These are phyloP conservation scores for Pisolithus thermaeus DNA, from an alignment of 1,284 basidiomycete genomes.

Conservation along the genomic window DNA sequence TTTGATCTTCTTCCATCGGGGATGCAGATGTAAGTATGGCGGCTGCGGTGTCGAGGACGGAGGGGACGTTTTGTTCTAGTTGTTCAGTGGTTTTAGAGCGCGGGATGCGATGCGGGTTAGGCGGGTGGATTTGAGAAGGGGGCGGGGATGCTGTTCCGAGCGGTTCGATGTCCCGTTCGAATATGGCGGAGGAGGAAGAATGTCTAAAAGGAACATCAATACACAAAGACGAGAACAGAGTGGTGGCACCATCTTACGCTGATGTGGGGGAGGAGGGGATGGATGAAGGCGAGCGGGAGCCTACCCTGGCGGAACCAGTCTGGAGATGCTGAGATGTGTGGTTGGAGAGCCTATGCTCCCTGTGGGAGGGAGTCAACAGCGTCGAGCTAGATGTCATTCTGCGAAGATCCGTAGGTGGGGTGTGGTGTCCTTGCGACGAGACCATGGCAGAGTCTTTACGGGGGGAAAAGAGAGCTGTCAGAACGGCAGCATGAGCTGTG, in stretches of 20 bases:
- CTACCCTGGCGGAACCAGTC: constrained; percentile 33
- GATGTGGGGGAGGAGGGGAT: constrained; percentile 75
- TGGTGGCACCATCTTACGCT: constrained; percentile 38
- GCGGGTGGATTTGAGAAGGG: constrained; percentile 31
- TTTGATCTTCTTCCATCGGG: constrained; percentile 40
- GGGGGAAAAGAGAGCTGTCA: no score
- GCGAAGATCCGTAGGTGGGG: constrained; percentile 36
- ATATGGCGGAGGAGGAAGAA: constrained; percentile 74
- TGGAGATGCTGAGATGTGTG: constrained; percentile 42
- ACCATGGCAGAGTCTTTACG: neutral
- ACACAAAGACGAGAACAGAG: constrained; percentile 22
- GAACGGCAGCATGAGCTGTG: neutral
- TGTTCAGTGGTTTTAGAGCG: constrained; percentile 64
- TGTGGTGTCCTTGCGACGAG: constrained; percentile 14
- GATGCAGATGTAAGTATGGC: constrained; percentile 49
- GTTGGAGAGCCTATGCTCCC: constrained; percentile 37
- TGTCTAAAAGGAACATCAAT: constrained; percentile 41
- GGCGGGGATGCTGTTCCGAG: constrained; percentile 45
- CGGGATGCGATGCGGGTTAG: constrained; percentile 65
- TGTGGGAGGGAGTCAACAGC: constrained; percentile 32
- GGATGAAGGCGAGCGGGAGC: constrained; percentile 57
- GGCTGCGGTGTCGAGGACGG: constrained; percentile 70
- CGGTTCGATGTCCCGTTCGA: constrained; percentile 77
- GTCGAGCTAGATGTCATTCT: constrained; percentile 39
- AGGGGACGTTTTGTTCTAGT: constrained; percentile 66